Conservation (phyloP, 1,284 basidiomycete species). For the Coniferiporia sulphurascens region DNA sequence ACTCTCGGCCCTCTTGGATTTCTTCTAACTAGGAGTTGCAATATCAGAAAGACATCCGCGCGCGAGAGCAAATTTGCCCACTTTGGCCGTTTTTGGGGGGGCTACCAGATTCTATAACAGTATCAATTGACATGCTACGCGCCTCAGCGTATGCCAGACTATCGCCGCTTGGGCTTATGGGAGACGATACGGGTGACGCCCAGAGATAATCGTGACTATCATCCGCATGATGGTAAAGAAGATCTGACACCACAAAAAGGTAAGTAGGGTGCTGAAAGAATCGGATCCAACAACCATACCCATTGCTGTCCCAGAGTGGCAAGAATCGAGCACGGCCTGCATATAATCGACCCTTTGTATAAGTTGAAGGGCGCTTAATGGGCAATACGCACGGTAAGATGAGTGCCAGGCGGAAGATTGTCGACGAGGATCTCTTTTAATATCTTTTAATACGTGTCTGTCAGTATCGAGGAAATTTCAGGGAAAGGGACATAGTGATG, state of each 20-base stretch:
- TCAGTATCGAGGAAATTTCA: neutral
- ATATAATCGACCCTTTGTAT: neutral
- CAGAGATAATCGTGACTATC: constrained; percentile 2
- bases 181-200: neutral
- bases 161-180: neutral
- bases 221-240: constrained; percentile 5
- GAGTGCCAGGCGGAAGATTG: constrained; percentile 14
- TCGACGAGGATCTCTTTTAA: constrained; percentile 16
- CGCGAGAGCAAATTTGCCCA: too few relatives aligned
- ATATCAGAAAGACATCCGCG: too few relatives aligned
- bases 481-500: neutral
- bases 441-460: neutral
- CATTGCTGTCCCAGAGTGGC: constrained; percentile 19
- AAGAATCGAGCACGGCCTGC: constrained; percentile 19
- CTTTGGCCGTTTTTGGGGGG: neutral
- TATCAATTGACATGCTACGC: constrained; percentile 7
- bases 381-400: constrained; percentile 16
- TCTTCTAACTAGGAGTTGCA: neutral
- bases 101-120: neutral
- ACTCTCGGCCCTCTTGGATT: neutral
- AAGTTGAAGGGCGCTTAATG: neutral
- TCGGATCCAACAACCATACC: constrained; percentile 2
- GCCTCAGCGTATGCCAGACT: neutral
- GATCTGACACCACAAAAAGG: constrained; percentile 4
- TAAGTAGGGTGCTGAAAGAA: neutral